Evolutionary conservation across 768 basidiomycete genomes (phyloP).

Genomic region (Trametes villosa): DNA sequence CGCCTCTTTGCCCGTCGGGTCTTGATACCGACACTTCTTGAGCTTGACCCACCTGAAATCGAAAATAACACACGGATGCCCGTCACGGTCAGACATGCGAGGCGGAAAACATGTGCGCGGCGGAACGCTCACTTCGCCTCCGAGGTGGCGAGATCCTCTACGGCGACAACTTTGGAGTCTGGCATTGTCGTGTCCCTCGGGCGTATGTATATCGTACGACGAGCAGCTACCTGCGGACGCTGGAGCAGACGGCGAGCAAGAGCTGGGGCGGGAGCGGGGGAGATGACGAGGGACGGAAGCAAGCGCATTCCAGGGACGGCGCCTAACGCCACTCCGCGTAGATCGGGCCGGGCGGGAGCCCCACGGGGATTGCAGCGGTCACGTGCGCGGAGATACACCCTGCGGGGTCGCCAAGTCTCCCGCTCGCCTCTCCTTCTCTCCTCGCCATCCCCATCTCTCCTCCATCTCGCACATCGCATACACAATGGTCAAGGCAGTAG

Average conservation of each 20-base stretch:
- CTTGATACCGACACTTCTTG: constrained; percentile 80
- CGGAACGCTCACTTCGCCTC: constrained; percentile 59
- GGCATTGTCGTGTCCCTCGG: constrained; percentile 32
- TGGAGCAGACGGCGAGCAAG: not conserved
- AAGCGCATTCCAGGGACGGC: constrained; percentile 1
- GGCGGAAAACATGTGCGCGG: not conserved
- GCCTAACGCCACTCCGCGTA: not conserved
- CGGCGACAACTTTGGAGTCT: constrained; percentile 56
- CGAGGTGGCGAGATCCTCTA: constrained; percentile 51
- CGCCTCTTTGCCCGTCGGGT: constrained; percentile 78
- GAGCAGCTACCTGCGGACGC: not conserved
- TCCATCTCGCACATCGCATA: constrained; percentile 13
- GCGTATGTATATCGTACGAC: constrained; percentile 3
- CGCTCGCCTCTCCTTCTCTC: not conserved
- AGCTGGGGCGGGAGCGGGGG: not conserved
- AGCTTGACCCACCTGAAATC: constrained; percentile 77
- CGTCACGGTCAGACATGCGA: not conserved
- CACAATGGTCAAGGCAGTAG: constrained; percentile 79
- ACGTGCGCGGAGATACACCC: constrained; percentile 23
- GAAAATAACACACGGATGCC: not conserved
- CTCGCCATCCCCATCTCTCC: constrained; percentile 11
- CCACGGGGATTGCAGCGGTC: constrained; percentile 17
- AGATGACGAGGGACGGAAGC: not conserved
- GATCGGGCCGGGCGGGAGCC: constrained; percentile 6
- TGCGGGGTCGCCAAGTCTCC: not conserved